Evolutionary conservation across 2,329 filamentous ascomycete genomes (phyloP).

Genomic region (Beauveria australis): DNA sequence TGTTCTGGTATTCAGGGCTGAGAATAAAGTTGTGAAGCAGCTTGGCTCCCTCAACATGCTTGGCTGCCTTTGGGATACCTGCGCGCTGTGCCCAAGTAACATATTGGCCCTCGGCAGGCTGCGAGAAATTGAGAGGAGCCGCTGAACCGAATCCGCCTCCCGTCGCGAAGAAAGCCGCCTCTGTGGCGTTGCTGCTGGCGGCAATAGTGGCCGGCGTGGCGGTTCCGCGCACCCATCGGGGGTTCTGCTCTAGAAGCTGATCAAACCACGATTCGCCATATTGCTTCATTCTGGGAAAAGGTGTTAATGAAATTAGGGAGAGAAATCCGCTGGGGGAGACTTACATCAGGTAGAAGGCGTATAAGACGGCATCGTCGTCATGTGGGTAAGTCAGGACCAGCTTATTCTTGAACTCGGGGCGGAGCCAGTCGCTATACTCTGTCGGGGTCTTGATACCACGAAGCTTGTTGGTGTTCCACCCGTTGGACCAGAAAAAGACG

Average conservation of each 20-base stretch:
- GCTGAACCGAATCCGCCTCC: conserved; percentile 14
- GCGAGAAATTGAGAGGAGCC: conserved; percentile 17
- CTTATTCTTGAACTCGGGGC: conserved; percentile 44
- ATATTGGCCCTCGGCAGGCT: conserved; percentile 31
- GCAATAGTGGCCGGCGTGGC: conserved; percentile 32
- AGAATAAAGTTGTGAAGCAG: conserved; percentile 40
- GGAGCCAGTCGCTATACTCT: conserved; percentile 35
- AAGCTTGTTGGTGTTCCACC: conserved; percentile 29
- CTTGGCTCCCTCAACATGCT: conserved; percentile 42
- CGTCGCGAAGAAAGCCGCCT: conserved; percentile 28
- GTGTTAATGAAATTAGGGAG: background rate
- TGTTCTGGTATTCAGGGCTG: conserved; percentile 30
- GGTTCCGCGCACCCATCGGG: conserved; percentile 44
- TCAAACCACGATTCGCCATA: conserved; percentile 41
- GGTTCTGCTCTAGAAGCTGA: conserved; percentile 37
- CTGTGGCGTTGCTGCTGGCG: conserved; percentile 19
- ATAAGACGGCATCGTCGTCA: conserved; percentile 49
- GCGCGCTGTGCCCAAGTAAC: conserved; percentile 40
- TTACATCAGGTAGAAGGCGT: conserved; percentile 40
- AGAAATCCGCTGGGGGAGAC: conserved; percentile 9
- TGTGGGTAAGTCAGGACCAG: conserved; percentile 48
- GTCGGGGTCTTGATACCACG: conserved; percentile 24
- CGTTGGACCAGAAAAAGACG: conserved; percentile 29
- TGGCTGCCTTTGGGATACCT: conserved; percentile 39
- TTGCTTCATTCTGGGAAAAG: conserved; percentile 24